Base-by-base conservation (phyloP, 805 yeast species). In the Candida arabinofermentans region DNA sequence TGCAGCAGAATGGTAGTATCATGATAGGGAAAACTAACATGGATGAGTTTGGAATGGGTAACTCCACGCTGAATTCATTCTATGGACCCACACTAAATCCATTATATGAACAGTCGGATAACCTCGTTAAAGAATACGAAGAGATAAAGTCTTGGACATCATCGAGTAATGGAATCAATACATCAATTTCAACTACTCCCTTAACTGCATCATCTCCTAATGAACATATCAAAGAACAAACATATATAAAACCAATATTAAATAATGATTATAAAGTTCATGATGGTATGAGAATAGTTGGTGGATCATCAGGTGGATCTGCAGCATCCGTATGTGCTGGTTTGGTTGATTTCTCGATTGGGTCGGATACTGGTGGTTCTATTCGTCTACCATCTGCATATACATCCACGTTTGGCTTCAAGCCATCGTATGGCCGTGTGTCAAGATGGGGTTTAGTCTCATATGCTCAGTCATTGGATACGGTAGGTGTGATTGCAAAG, bases 11-110 rank as follows among this genome's bases (percentile, higher is more conserved):
- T 2, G 87, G 89, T 0, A 72, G 75, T 13, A 47, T 56, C 0
- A 56, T 80, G 5, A 67, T 81, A 1, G 99, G 96, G 0, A 93
- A 91, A 61, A 75, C 95, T 2, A 93, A 91, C 53, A 69, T 93
- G 77, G 99, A 93, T 65, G 97, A 93, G 65, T 93, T 93, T 67
- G 99, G 96, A 2, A 93, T 93, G 99, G 99, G 99, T 9, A 81
- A 86, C 10, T 72, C 81, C 1, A 82, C 79, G 12, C 66, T 77
- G 2, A 70, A 77, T 50, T 73, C 84, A 0, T 50, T 54, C 38
- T 77, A 64, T 54, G 90, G 89, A 0, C 70, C 83, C 1, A 72
- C 83, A 0, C 42, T 66, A 3, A 85, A 86, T 52, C 81, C 83
- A 10, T 33, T 56, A 19, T 69, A 59, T 46, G 42, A 40, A 6